Conservation (phyloP, 805 yeast species). For the Saturnispora zaruensis region DNA sequence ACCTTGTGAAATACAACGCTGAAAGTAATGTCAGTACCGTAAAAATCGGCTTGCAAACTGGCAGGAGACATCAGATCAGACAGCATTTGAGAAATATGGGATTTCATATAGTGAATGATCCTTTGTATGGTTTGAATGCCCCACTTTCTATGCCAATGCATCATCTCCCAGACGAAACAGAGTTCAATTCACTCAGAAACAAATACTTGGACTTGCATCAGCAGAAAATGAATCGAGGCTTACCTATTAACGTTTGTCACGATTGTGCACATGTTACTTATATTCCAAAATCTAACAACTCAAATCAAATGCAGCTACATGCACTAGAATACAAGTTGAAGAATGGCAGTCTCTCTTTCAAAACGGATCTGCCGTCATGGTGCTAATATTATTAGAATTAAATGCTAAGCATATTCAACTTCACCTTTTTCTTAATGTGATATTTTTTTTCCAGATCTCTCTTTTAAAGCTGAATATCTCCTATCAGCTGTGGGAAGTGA, state of each 20-base stretch:
- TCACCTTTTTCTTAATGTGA: not conserved
- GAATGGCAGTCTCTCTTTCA: constrained; percentile 26
- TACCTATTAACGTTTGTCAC: constrained; percentile 19
- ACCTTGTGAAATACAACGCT: constrained; percentile 21
- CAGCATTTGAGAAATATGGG: constrained; percentile 42
- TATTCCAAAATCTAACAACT: constrained; percentile 16
- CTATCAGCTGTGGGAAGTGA: not conserved
- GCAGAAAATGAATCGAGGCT: constrained; percentile 9
- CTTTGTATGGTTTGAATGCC: constrained; percentile 21
- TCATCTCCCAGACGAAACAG: not conserved
- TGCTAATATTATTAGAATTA: constrained; percentile 9
- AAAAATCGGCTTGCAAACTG: constrained; percentile 37
- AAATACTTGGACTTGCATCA: constrained; percentile 14
- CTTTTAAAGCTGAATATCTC: not conserved
- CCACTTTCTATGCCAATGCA: constrained; percentile 1
- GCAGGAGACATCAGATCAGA: constrained; percentile 46
- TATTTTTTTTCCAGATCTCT: not conserved
- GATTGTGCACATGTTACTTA: constrained; percentile 30
- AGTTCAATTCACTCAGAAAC: constrained; percentile 5
- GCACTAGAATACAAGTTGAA: constrained; percentile 30
- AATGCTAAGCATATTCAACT: constrained; percentile 5
- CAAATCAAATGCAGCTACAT: constrained; percentile 36
- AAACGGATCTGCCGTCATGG: constrained; percentile 40
- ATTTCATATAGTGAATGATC: constrained; percentile 26
- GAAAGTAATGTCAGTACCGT: constrained; percentile 32